Evolutionary conservation across 805 yeast species (phyloP).

Genomic region (Candida succiphila): DNA sequence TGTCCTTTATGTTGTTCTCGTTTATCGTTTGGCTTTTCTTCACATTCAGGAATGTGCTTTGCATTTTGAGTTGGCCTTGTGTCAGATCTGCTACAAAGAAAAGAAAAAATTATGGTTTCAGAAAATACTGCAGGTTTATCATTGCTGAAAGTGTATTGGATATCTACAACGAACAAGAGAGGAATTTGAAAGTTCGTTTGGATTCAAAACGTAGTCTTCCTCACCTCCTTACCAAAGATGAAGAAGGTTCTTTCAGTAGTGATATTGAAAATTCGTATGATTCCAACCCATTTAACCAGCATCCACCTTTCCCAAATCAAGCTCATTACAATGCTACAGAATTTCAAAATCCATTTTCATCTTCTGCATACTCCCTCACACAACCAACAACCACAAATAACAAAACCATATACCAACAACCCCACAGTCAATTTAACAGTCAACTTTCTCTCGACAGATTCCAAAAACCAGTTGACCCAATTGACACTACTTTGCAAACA

Average conservation of each 20-base stretch:
- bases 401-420: too few relatives aligned
- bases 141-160: constrained; percentile 18
- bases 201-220: constrained; percentile 12
- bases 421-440: too few relatives aligned
- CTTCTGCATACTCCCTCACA: too few relatives aligned
- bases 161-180: constrained; percentile 16
- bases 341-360: too few relatives aligned
- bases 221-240: constrained; percentile 1
- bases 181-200: constrained; percentile 4
- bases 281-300: background rate
- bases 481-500: too few relatives aligned
- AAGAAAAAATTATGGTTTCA: constrained; percentile 6
- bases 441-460: too few relatives aligned
- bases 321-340: too few relatives aligned
- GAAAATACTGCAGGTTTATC: constrained; percentile 13
- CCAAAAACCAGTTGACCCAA: too few relatives aligned
- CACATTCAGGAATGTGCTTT: constrained; percentile 17
- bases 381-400: too few relatives aligned
- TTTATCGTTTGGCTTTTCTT: constrained; percentile 66
- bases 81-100: constrained; percentile 7
- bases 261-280: background rate
- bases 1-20: constrained; percentile 69
- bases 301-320: background rate
- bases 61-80: constrained; percentile 12
- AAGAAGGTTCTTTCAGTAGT: background rate